phyloP scores from a whole-genome alignment of 1,139 yeast genomes.

The Sugiyamaella grinbergsii region DNA sequence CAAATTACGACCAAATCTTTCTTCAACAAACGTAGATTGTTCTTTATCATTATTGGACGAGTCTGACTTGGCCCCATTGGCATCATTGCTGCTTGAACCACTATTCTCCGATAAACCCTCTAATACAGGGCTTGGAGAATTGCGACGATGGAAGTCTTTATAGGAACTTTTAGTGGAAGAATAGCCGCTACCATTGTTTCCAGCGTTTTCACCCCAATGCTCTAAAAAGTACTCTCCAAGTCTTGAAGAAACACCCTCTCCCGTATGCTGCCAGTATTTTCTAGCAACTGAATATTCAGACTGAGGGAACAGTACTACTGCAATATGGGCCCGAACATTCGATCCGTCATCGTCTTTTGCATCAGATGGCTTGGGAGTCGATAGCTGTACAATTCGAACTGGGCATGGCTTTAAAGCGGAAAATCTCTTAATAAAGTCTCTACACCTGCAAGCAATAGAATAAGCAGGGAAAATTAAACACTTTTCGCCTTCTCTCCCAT shows the following conservation, averaged over 20 bases:
- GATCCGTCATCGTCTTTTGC: constrained; percentile 50
- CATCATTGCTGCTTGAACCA: not conserved
- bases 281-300: constrained; percentile 64
- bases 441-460: constrained; percentile 77
- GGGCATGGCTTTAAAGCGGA: constrained; percentile 40
- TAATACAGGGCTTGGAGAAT: constrained; percentile 14
- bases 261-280: constrained; percentile 94
- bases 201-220: constrained; percentile 11
- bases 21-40: constrained; percentile 73
- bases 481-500: constrained; percentile 75
- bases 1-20: constrained; percentile 84
- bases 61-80: not conserved
- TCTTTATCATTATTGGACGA: constrained; percentile 47
- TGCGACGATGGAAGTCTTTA: constrained; percentile 15
- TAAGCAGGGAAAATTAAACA: constrained; percentile 78
- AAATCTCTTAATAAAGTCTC: constrained; percentile 63
- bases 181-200: not conserved
- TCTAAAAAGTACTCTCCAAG: constrained; percentile 80
- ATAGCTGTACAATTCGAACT: constrained; percentile 75
- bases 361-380: constrained; percentile 67
- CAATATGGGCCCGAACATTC: constrained; percentile 62
- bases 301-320: constrained; percentile 73
- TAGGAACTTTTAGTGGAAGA: constrained; percentile 13
- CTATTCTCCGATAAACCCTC: constrained; percentile 17
- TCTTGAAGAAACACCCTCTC: constrained; percentile 91